Evolutionary conservation across 2,329 filamentous ascomycete genomes (phyloP).

Genomic region (Penicillium sp.): DNA sequence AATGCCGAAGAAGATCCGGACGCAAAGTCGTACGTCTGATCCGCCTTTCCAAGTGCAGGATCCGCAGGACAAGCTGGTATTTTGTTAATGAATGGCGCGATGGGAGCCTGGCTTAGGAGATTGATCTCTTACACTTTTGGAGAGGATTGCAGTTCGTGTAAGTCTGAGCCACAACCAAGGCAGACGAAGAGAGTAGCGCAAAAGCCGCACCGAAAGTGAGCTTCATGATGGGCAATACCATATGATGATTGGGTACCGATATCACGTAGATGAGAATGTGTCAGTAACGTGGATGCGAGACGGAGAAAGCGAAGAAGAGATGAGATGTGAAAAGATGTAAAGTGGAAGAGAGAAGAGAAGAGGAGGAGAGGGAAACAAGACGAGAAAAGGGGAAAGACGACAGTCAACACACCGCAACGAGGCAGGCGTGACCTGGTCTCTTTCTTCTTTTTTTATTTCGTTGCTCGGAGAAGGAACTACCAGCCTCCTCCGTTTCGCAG

Average conservation of each 20-base stretch:
- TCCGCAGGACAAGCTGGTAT: conserved; percentile 70
- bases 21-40: conserved; percentile 77
- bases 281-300: background rate
- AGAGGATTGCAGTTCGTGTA: conserved; percentile 50
- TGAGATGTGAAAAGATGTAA: background rate
- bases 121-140: conserved; percentile 37
- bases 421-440: conserved; percentile 11
- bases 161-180: conserved; percentile 45
- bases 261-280: background rate
- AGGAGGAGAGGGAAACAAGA: conserved; percentile 7
- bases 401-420: background rate
- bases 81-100: conserved; percentile 5
- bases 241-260: conserved; percentile 4
- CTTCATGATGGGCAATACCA: conserved; percentile 35
- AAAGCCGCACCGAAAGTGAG: conserved; percentile 31
- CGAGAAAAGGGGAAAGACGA: conserved; percentile 6
- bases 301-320: background rate
- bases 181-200: conserved; percentile 33
- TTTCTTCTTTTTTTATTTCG: background rate
- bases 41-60: conserved; percentile 80
- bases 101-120: background rate
- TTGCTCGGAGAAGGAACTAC: conserved; percentile 15
- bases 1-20: conserved; percentile 79
- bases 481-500: conserved; percentile 28
- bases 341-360: conserved; percentile 8